These are phyloP conservation scores for Lentinula aciculospora DNA, from an alignment of 768 basidiomycete genomes.

Conservation along the genomic window DNA sequence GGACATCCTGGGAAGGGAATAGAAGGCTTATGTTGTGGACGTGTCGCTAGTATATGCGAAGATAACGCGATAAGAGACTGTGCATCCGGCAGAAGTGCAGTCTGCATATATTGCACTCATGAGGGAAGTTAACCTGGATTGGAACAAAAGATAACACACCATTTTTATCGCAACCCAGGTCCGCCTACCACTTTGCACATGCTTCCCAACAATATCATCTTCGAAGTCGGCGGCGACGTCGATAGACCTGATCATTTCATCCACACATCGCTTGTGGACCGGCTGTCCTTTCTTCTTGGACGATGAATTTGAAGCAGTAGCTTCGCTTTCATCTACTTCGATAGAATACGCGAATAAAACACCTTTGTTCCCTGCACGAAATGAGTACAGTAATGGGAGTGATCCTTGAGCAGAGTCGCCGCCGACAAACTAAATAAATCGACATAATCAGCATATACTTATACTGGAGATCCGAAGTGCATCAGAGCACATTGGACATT, in stretches of 20 bases:
- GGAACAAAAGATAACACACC: conserved; percentile 32
- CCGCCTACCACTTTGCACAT: conserved; percentile 32
- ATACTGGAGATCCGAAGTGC: background rate
- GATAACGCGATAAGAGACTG: conserved; percentile 60
- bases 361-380: conserved; percentile 69
- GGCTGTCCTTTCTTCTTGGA: conserved; percentile 20
- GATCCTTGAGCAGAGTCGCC: conserved; percentile 74
- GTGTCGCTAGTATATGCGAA: conserved; percentile 42
- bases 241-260: conserved; percentile 73
- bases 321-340: conserved; percentile 67
- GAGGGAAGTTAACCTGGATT: background rate
- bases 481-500: background rate
- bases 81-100: conserved; percentile 63
- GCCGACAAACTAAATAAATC: conserved; percentile 67
- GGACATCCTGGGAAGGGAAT: conserved; percentile 71
- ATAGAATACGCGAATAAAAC: conserved; percentile 80
- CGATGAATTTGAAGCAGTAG: conserved; percentile 23
- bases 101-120: conserved; percentile 28
- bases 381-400: conserved; percentile 52
- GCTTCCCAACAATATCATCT: conserved; percentile 28
- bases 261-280: conserved; percentile 57
- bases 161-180: conserved; percentile 88
- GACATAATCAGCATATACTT: background rate
- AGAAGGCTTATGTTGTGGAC: conserved; percentile 18
- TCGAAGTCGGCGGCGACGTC: conserved; percentile 83